Evolutionary conservation across 2,329 filamentous ascomycete genomes (phyloP).

Genomic region (Tricladium varicosporioides): DNA sequence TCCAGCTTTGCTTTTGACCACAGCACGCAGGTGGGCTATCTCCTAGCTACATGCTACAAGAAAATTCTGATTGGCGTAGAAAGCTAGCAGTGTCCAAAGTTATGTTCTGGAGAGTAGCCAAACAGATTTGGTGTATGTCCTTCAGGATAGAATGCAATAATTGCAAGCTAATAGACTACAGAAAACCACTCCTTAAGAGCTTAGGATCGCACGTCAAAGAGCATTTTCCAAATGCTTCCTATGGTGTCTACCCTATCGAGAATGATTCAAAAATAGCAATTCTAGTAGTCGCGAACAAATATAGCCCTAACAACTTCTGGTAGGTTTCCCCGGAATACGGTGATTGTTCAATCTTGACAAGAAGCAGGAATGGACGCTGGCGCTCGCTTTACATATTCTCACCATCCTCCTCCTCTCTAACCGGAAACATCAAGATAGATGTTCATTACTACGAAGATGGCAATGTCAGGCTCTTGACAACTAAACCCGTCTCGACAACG

Average conservation of each 20-base stretch:
- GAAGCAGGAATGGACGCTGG: conserved; percentile 86
- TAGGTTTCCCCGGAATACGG: conserved; percentile 37
- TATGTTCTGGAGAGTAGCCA: conserved; percentile 75
- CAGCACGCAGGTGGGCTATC: conserved; percentile 60
- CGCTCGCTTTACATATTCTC: conserved; percentile 81
- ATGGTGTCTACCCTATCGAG: conserved; percentile 79
- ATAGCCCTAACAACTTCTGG: conserved; percentile 98
- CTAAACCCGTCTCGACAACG: conserved; percentile 66
- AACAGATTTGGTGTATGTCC: conserved; percentile 72
- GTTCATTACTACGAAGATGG: conserved; percentile 99
- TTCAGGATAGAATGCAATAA: neutral
- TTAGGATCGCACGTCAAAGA: conserved; percentile 76
- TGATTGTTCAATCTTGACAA: conserved; percentile 4
- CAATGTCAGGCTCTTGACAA: conserved; percentile 91
- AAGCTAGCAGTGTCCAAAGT: conserved; percentile 79
- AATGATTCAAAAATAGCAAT: conserved; percentile 75
- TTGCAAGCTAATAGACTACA: conserved; percentile 36
- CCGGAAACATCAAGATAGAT: conserved; percentile 84
- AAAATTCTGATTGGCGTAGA: conserved; percentile 46
- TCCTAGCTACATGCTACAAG: neutral
- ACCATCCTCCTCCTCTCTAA: conserved; percentile 65
- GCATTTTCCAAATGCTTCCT: conserved; percentile 80
- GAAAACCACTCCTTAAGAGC: conserved; percentile 80
- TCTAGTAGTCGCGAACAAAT: conserved; percentile 90
- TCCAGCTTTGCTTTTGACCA: conserved; percentile 91